Base-by-base conservation (phyloP, 345 rosid genomes). In the Euphorbia lathyris region DNA sequence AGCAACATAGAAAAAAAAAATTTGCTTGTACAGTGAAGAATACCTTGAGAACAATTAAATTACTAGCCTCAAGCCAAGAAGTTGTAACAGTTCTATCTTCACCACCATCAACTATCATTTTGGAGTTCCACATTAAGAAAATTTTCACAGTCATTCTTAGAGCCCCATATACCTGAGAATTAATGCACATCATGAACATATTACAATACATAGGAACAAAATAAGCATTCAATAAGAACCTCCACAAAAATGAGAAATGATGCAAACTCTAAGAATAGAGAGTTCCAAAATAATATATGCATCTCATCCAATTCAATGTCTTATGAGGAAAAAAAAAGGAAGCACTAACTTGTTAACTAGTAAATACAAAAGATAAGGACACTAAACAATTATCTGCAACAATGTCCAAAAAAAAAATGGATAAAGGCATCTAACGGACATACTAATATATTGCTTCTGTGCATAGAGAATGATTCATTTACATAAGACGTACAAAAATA, bases 111-210 rank as follows among this genome's bases (percentile, higher is more conserved):
- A 95, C 84, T 70, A 86, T 66, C 99, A 95, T 86, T 83, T 86
- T 67, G 30, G 99, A 95, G 69, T 95, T 92, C 94, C 96, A 90
- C 98, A 95, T 87, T 82, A 95, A 83, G 82, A 95, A 95, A 76
- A 95, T 90, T 74, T 95, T 95, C 19, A 92, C 98, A 64, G 90
- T 81, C 99, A 95, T 95, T 47, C 99, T 91, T 69, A 95, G 76
- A 58, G 99, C 99, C 53, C 99, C 99, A 77, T 86, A 95, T 32
- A 95, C 99, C 99, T 92, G 75, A 69, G 50, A 53, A 26, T 50
- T n/a, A 68, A 29, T 30, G 27, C 25, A 43, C 26, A 29, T 55
- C 17, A 55, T 10, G 22, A 76, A 69, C 72, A 82, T 20, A 65
- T 32, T 65, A 50, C 47, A 50, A 42, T 30, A 13, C 0, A 20